Base-by-base conservation (phyloP, 2,329 filamentous ascomycete genomes). In the Trichoderma polysporum region DNA sequence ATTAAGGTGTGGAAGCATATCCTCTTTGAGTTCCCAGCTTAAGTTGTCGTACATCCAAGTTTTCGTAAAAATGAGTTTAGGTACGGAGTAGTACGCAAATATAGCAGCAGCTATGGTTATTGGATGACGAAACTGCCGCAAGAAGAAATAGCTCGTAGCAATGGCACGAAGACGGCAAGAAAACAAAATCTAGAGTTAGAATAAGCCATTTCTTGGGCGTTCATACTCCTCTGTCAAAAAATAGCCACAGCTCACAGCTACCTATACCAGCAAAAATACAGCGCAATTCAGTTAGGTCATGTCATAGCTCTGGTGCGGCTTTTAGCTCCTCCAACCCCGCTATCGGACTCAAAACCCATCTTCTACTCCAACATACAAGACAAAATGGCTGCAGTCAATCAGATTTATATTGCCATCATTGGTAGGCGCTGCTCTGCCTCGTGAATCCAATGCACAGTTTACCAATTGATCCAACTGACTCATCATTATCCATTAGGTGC, bases 401-500 rank as follows among this genome's bases (percentile, higher is more conserved):
- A 84, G 68, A 80, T 86, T 47, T 81, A 79, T 64, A 82, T 86
- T 76, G 84, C 84, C 73, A 78, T 86, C 39, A 85, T 86, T 70
- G 82, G 82, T 84, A 79, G 53, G 71, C 69, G 37, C 41, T 12
- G 27, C 3, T 19, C 45, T 29, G 37, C 15, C 12, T 27, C 22
- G 12, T 39, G 9, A 33, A 9, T n/a, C 31, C 53, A 17, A 22
- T 22, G 5, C n/a, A 13, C 4, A 25, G 13, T 2, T n/a, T 47
- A 31, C 39, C 13, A 31, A 47, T 58, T 64, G 27, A 39, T 69
- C 74, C 25, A 70, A 75, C 57, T 19, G 47, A 50, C 52, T 29
- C 0, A 27, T 27, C 10, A 19, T 59, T 37, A n/a, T 49, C 45
- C 29, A 15, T 72, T 75, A 96, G 94, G 95, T 75, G 91, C 91